Conservation (phyloP, 2,329 filamentous ascomycete species). For the Colletotrichum phormii region DNA sequence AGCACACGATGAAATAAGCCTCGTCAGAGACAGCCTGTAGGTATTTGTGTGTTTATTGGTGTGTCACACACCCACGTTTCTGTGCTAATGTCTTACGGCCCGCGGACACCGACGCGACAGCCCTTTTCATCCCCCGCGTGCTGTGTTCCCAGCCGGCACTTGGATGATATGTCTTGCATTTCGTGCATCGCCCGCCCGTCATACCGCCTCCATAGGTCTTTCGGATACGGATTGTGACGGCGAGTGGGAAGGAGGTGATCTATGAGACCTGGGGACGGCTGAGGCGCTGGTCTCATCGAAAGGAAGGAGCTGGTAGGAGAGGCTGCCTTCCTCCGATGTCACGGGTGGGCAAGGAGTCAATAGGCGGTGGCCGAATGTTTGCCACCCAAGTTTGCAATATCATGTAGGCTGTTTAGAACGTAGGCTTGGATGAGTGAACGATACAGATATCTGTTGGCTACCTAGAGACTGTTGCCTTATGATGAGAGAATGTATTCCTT, state of each 20-base stretch:
- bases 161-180: background rate
- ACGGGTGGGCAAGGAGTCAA: background rate
- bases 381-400: background rate
- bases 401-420: background rate
- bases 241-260: background rate
- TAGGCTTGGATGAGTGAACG: background rate
- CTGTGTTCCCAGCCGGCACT: background rate
- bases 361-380: background rate
- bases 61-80: background rate
- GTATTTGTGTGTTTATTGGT: background rate
- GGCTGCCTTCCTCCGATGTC: background rate
- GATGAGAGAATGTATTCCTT: background rate
- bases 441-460: background rate
- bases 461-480: background rate
- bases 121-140: background rate
- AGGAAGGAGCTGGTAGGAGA: background rate
- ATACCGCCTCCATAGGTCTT: no score
- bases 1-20: background rate
- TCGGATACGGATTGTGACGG: background rate
- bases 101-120: background rate
- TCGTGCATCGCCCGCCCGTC: background rate
- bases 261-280: background rate
- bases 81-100: background rate
- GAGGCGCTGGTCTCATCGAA: background rate
- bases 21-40: background rate